Percentiles rank a stretch among this genome's conserved stretches.
Evolutionary conservation across 208 protist genomes (phyloP).

Genomic region (Leishmania martiniquensis): DNA sequence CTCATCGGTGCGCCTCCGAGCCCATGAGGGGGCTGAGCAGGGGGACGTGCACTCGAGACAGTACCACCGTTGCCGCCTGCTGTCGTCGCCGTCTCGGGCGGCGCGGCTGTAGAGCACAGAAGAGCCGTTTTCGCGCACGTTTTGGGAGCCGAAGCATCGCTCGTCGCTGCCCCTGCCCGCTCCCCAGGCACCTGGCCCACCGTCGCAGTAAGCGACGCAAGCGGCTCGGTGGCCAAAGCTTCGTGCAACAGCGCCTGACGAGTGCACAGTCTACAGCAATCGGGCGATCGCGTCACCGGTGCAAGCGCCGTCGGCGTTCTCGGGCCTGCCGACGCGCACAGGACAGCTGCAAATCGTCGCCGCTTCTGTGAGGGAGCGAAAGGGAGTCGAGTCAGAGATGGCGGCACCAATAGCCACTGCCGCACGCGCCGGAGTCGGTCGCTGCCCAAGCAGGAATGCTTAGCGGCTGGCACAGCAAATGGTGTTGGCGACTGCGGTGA

Average conservation of each 20-base stretch:
- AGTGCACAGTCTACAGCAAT: neutral
- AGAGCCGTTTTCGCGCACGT: neutral
- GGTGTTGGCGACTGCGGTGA: neutral
- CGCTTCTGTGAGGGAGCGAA: neutral
- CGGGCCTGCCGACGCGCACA: neutral
- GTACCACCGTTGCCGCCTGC: neutral
- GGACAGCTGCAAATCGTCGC: neutral
- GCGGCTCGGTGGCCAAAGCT: neutral
- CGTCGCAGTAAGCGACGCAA: neutral
- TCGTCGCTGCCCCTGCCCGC: neutral
- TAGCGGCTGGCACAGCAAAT: neutral
- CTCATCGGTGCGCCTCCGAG: neutral
- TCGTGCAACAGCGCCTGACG: neutral
- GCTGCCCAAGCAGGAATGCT: neutral
- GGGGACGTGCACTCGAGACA: neutral
- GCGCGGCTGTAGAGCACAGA: neutral
- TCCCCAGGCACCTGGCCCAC: neutral
- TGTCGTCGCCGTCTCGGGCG: neutral
- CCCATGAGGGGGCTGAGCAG: neutral
- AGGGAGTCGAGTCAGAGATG: neutral
- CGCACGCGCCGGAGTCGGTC: constrained; percentile 3
- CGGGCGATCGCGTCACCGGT: neutral
- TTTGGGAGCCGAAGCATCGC: neutral
- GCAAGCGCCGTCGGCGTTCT: neutral
- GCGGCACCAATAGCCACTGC: neutral